phyloP scores from a whole-genome alignment of 2,329 filamentous ascomycete genomes.

The Fusarium abutilonis region DNA sequence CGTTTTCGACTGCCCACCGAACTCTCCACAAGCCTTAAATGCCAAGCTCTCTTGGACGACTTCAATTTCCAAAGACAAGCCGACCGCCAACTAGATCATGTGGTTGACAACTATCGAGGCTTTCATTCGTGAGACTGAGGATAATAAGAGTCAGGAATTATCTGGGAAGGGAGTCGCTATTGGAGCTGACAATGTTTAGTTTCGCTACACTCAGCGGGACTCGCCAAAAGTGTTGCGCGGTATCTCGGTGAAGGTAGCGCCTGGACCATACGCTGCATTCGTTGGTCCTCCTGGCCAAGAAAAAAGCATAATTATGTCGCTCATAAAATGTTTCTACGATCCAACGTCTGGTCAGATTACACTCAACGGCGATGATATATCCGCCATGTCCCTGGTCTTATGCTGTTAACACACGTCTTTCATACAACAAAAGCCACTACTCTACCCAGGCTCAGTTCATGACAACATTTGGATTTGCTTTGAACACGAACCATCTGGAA shows the following conservation, averaged over 20 bases:
- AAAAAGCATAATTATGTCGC: conserved; percentile 67
- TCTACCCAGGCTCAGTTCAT: conserved; percentile 81
- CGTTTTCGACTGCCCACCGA: conserved; percentile 51
- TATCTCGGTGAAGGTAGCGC: conserved; percentile 50
- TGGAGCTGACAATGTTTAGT: conserved; percentile 64
- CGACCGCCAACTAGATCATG: conserved; percentile 57
- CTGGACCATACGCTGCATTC: conserved; percentile 60
- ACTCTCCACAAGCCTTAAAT: conserved; percentile 48
- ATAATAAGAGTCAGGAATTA: conserved; percentile 44
- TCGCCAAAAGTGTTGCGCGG: conserved; percentile 52
- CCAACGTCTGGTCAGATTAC: conserved; percentile 54
- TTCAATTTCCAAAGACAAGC: conserved; percentile 60
- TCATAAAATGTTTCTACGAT: conserved; percentile 57
- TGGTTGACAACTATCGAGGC: conserved; percentile 55
- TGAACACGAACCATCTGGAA: neutral
- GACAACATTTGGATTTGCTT: conserved; percentile 70
- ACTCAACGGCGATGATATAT: neutral
- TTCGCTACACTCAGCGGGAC: conserved; percentile 65
- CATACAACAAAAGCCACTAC: conserved; percentile 66
- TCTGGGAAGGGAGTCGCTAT: conserved; percentile 50
- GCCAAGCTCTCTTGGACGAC: conserved; percentile 39
- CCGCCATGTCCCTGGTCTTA: conserved; percentile 51
- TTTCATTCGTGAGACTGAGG: conserved; percentile 24
- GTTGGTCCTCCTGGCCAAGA: conserved; percentile 61
- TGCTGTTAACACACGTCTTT: conserved; percentile 62